phyloP scores from a whole-genome alignment of 169 alveolate species.

The Amoebophrya sp. region DNA sequence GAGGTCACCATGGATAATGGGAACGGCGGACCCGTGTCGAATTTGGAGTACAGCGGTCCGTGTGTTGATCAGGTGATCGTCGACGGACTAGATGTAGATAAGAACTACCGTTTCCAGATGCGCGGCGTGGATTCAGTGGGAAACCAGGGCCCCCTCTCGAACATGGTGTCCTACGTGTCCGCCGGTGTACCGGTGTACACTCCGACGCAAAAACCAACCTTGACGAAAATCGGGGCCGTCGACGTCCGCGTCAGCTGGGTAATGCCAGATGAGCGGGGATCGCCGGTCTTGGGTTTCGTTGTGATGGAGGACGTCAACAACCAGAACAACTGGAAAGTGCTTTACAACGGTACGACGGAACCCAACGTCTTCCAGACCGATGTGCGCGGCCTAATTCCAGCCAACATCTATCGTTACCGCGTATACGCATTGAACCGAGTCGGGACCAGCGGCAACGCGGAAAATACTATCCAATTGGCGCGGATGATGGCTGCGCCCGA shows the following conservation, averaged over 20 bases:
- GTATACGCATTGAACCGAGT: conserved; percentile 33
- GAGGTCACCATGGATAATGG: conserved; percentile 5
- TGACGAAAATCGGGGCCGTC: conserved; percentile 26
- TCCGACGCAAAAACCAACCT: not conserved
- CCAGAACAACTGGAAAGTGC: conserved; percentile 19
- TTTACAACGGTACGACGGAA: conserved; percentile 1
- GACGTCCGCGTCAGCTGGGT: conserved; percentile 21
- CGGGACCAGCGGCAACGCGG: conserved; percentile 30
- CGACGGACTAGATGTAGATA: not conserved
- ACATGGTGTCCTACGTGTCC: conserved; percentile 34
- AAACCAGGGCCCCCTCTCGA: not conserved
- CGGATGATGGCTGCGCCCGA: conserved; percentile 20
- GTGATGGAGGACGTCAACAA: conserved; percentile 31
- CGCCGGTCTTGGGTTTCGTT: conserved; percentile 25
- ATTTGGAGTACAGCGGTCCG: not conserved
- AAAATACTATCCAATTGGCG: not conserved
- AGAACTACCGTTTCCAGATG: not conserved
- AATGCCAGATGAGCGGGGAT: conserved; percentile 31
- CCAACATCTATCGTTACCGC: conserved; percentile 15
- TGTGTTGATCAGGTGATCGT: not conserved
- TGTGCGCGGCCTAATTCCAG: conserved; percentile 22
- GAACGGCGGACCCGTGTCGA: not conserved
- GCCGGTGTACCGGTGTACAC: conserved; percentile 34
- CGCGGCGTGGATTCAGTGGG: not conserved
- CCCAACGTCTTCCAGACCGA: conserved; percentile 28